phyloP scores from a whole-genome alignment of 306 rosid species.

The Inga leiocalycina region DNA sequence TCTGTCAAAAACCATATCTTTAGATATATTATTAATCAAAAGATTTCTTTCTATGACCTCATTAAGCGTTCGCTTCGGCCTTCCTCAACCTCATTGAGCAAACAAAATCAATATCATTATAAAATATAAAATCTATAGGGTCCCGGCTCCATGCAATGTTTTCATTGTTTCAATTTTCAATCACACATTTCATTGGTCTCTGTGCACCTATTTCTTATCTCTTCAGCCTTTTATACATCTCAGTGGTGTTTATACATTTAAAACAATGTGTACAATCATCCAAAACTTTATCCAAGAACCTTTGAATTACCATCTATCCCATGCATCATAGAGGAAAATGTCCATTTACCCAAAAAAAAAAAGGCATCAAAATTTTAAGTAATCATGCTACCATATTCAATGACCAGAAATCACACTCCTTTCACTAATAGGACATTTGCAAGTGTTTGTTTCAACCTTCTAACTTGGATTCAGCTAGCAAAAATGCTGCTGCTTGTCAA shows the following conservation, averaged over 20 bases:
- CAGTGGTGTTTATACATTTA: not conserved
- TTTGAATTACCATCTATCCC: not conserved
- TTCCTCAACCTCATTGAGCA: no score
- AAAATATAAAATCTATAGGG: not conserved
- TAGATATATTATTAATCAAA: no score
- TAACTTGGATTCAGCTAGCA: conserved; percentile 18
- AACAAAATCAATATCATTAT: not conserved
- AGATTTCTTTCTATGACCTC: no score
- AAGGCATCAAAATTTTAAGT: not conserved
- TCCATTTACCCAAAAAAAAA: not conserved
- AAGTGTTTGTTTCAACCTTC: not conserved
- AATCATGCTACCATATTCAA: not conserved
- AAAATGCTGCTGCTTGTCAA: not conserved
- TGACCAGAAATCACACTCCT: conserved; percentile 2
- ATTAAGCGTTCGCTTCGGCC: no score
- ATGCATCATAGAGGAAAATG: not conserved
- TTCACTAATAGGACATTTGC: not conserved
- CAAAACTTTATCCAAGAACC: not conserved
- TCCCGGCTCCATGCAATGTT: not conserved
- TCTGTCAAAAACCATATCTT: no score
- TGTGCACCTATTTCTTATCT: not conserved
- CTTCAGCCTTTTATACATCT: not conserved
- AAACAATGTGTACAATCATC: not conserved
- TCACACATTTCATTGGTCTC: not conserved
- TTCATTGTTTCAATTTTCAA: not conserved